A percentile compares a stretch with the other conserved stretches of the same genome.
Evolutionary conservation across 345 rosid species (phyloP).

Genomic region (Citrus maxima): DNA sequence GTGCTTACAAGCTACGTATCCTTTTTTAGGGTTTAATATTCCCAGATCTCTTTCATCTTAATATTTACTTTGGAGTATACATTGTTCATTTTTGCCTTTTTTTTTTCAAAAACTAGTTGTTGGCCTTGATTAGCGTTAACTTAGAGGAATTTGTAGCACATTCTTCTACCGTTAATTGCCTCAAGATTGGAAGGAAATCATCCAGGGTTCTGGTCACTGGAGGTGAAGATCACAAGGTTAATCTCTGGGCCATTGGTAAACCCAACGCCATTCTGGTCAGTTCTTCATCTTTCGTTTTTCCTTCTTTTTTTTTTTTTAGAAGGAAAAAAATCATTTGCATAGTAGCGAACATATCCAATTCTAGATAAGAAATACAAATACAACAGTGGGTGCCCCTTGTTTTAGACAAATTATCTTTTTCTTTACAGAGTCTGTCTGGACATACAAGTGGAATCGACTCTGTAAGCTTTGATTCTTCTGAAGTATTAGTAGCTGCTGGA

Average conservation of each 20-base stretch:
- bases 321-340: neutral
- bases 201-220: conserved; percentile 94
- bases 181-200: conserved; percentile 94
- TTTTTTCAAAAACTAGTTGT: neutral
- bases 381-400: neutral
- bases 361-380: neutral
- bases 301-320: neutral
- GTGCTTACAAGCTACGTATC: conserved; percentile 99
- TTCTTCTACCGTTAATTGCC: conserved; percentile 88
- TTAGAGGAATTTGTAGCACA: conserved; percentile 99
- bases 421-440: conserved; percentile 86
- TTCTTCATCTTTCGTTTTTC: conserved; percentile 22
- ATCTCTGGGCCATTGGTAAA: conserved; percentile 99
- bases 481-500: conserved; percentile 93
- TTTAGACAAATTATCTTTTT: neutral
- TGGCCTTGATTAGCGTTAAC: conserved; percentile 44
- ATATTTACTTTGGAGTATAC: neutral
- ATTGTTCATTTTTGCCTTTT: neutral
- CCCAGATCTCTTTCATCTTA: conserved; percentile 23
- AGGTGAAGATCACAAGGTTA: conserved; percentile 98
- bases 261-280: conserved; percentile 98
- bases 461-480: conserved; percentile 92
- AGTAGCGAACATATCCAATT: neutral
- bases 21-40: conserved; percentile 24
- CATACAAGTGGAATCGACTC: conserved; percentile 97